Base-by-base conservation (phyloP, 2,329 filamentous ascomycete species). In the Colletotrichum sp. region DNA sequence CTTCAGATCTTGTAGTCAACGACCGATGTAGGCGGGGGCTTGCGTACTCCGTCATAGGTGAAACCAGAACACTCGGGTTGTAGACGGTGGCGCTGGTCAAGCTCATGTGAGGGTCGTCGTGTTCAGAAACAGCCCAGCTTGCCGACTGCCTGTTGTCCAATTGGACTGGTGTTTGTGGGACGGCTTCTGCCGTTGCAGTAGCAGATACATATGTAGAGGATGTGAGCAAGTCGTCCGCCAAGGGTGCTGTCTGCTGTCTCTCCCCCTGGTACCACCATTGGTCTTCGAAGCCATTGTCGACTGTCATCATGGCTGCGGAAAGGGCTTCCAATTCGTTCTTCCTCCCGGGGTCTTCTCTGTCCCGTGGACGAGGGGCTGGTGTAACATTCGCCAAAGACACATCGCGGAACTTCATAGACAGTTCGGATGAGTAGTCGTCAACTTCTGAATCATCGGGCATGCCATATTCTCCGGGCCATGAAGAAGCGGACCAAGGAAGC, bases 251-350 rank as follows among this genome's bases (percentile, higher is more conserved):
- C 73, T 54, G 72, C 43, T 74, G 72, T 3, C 83, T 80, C 11
- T 74, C 72, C 2, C 87, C 88, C 74, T 87, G 86, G 76, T 89
- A 86, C 88, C 88, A 90, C 88, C 88, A 90, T 79, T 90, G 88
- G 74, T 87, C 86, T 80, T 90, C 88, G 76, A 90, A 90, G 4
- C 88, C 88, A 76, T 90, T 90, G 77, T 90, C 88, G 5, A 90
- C 86, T 4, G 88, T 90, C 82, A 90, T 86, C 84, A 90, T 85
- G 47, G 88, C 88, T 6, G 85, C 84, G 12, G 87, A 88, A 6
- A 90, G 81, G 1, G 86, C 84, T 69, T 87, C 87, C 5, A 90
- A 84, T 58, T 89, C 86, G 33, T 43, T 38, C 47, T 57, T 66
- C 36, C 71, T 66, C 11, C 54, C 66, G 8, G 72, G 31, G 13